Evolutionary conservation across 2,329 filamentous ascomycete genomes (phyloP).

Genomic region (Thelonectria olida): DNA sequence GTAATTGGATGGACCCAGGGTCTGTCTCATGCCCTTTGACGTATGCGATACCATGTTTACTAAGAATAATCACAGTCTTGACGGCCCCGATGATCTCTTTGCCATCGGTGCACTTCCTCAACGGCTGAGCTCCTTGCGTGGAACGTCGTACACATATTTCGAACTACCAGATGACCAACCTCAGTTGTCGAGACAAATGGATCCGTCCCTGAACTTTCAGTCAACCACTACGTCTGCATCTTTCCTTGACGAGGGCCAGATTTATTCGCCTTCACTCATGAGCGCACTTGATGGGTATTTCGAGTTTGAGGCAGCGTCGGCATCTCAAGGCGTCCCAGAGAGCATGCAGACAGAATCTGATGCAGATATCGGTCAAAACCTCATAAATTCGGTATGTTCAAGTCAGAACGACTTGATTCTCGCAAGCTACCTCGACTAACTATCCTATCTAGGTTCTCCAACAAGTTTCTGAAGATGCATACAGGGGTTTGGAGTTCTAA

Average conservation of each 20-base stretch:
- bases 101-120: constrained; percentile 1
- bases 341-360: neutral
- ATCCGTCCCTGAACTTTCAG: neutral
- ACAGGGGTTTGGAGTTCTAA: constrained; percentile 1
- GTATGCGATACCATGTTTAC: too few relatives aligned
- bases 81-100: constrained; percentile 22
- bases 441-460: neutral
- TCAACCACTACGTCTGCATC: neutral
- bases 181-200: neutral
- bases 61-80: constrained; percentile 9
- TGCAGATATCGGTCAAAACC: constrained; percentile 1
- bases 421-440: neutral
- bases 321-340: neutral
- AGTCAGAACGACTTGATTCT: too few relatives aligned
- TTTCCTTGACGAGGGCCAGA: neutral
- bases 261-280: neutral
- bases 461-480: constrained; percentile 8
- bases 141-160: constrained; percentile 12
- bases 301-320: constrained; percentile 9
- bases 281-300: constrained; percentile 18
- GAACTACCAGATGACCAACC: neutral
- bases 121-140: constrained; percentile 5
- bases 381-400: constrained; percentile 13
- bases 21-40: too few relatives aligned
- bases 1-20: constrained; percentile 19